A percentile compares a stretch with the other conserved stretches of the same genome.
Evolutionary conservation across 2,329 filamentous ascomycete genomes (phyloP).

Genomic region (Aspergillus niger): DNA sequence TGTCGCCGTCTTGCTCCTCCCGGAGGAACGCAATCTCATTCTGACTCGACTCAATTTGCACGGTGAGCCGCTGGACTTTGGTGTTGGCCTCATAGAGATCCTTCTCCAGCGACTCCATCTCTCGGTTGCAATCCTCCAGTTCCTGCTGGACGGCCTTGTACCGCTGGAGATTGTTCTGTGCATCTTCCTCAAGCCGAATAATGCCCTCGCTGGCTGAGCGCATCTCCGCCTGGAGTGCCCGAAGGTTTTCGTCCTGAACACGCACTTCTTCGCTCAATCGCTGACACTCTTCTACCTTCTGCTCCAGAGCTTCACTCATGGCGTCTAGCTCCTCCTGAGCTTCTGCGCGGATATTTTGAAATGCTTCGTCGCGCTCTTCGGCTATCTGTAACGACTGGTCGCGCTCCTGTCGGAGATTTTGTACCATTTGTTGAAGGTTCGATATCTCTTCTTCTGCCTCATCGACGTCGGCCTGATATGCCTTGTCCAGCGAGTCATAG

Average conservation of each 20-base stretch:
- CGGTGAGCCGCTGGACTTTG: conserved; percentile 82
- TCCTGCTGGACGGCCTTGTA: conserved; percentile 84
- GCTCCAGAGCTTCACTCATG: conserved; percentile 67
- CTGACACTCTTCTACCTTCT: conserved; percentile 70
- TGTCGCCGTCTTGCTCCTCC: conserved; percentile 95
- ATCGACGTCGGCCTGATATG: conserved; percentile 79
- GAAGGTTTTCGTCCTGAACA: conserved; percentile 81
- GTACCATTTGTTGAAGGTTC: conserved; percentile 74
- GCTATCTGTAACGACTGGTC: conserved; percentile 81
- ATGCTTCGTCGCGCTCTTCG: conserved; percentile 59
- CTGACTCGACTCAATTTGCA: conserved; percentile 90
- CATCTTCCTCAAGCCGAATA: conserved; percentile 84
- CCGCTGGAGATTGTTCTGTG: conserved; percentile 72
- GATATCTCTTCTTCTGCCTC: conserved; percentile 77
- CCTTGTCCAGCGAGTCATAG: conserved; percentile 71
- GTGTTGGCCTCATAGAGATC: conserved; percentile 81
- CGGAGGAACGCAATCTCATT: conserved; percentile 92
- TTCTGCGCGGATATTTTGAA: conserved; percentile 57
- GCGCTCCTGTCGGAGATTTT: conserved; percentile 76
- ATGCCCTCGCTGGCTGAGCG: conserved; percentile 85
- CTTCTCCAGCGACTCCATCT: conserved; percentile 82
- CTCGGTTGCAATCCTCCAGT: conserved; percentile 77
- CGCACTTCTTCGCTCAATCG: conserved; percentile 71
- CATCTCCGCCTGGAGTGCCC: conserved; percentile 91
- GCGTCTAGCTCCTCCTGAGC: conserved; percentile 61